Base-by-base conservation (phyloP, 345 rosid species). In the Camelina hispida region DNA sequence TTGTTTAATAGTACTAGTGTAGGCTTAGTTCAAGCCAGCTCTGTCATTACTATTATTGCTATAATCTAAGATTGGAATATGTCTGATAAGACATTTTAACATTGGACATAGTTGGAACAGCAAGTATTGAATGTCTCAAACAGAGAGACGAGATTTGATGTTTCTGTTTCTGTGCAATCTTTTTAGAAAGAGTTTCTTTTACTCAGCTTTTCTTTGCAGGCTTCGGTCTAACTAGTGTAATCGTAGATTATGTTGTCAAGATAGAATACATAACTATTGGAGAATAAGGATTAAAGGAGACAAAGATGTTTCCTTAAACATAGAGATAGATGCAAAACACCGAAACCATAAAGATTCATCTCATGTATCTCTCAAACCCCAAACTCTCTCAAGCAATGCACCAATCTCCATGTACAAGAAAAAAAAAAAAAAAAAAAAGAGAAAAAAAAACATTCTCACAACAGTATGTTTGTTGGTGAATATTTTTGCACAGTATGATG, bases 281-380 rank as follows among this genome's bases (percentile, higher is more conserved):
- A 67, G 72, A n/a, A 10, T 40, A 9, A 54, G 32, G 67, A 16
- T 13, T 7, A 17, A 66, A 30, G 67, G 32, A 47, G 42, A 25
- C 25, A 75, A 66, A 50, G 54, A 69, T 53, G 64, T 55, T 38
- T 62, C 47, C 43, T 54, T 34, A 2, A 62, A 38, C 43, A 62
- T 62, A 52, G n/a, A 35, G 42, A 44, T 48, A 62, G 40, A 62
- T 32, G 63, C 32, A 54, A 56, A 66, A 38, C 68, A 67, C 44
- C 54, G 30, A 59, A 62, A 51, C 28, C 64, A 71, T 16, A 64
- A 70, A 70, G 67, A 70, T 48, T 63, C 18, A 70, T 62, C 67
- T 71, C 72, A 65, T 59, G 68, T 50, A 69, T 70, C 74, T 76
- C 60, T 62, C 65, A 76, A 69, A 61, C 68, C 67, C 68, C 61